phyloP scores from a whole-genome alignment of 306 rosid species.

The Cajanus cajan region DNA sequence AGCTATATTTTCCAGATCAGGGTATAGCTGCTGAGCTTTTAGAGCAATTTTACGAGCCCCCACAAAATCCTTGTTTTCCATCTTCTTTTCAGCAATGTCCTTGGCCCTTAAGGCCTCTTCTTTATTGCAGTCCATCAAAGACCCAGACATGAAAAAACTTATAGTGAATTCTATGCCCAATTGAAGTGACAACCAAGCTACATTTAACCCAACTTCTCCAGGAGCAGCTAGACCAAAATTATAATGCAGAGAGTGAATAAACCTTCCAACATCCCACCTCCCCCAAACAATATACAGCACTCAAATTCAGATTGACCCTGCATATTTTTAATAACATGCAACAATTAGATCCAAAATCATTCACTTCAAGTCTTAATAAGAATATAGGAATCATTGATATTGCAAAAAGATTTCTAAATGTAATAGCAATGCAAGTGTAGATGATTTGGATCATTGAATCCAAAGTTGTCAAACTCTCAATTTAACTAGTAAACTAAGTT shows the following conservation, averaged over 20 bases:
- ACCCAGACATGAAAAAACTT: conserved; percentile 31
- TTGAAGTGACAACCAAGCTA: conserved; percentile 15
- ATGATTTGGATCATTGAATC: neutral
- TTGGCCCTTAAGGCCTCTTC: conserved; percentile 97
- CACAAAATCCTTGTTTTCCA: conserved; percentile 67
- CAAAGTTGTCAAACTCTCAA: too few species aligned
- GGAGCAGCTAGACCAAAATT: conserved; percentile 16
- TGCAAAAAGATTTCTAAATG: conserved; percentile 11
- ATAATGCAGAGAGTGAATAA: conserved; percentile 9
- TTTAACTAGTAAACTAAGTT: too few species aligned
- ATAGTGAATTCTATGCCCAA: conserved; percentile 26
- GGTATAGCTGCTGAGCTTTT: conserved; percentile 78
- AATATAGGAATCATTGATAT: neutral
- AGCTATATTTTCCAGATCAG: conserved; percentile 73
- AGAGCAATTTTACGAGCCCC: conserved; percentile 78
- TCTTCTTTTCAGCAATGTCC: conserved; percentile 71
- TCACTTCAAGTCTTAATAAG: neutral
- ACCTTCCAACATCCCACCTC: conserved; percentile 23
- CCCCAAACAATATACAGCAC: conserved; percentile 13
- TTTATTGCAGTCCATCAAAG: conserved; percentile 83
- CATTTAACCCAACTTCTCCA: conserved; percentile 13
- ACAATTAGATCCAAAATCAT: conserved; percentile 19
- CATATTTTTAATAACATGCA: conserved; percentile 17
- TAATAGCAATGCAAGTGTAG: neutral
- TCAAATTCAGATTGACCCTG: conserved; percentile 32